phyloP scores from a whole-genome alignment of 192 early-diverging fungal species.

The Phycomyces blakesleeanus region DNA sequence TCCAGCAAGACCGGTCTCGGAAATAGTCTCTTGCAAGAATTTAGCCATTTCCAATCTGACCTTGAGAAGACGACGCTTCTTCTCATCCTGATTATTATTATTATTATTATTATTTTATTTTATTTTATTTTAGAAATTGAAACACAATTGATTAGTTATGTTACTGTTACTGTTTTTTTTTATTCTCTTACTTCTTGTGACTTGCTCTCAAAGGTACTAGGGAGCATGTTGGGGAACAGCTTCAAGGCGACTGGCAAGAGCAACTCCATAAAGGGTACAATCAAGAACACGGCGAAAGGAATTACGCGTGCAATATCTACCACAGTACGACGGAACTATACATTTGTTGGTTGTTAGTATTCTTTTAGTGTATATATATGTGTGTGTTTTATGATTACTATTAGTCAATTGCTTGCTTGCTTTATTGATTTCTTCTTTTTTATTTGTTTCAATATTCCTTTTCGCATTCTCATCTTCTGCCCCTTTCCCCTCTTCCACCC shows the following conservation, averaged over 20 bases:
- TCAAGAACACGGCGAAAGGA: conserved; percentile 87
- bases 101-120: neutral
- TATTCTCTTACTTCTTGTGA: conserved; percentile 58
- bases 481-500: too few species aligned
- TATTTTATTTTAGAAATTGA: too few species aligned
- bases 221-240: conserved; percentile 96
- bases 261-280: conserved; percentile 96
- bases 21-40: conserved; percentile 94
- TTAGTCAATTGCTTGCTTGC: too few species aligned
- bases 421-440: too few species aligned
- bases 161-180: neutral
- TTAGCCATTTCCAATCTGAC: conserved; percentile 93
- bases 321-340: conserved; percentile 78
- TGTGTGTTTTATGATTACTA: too few species aligned
- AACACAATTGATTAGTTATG: neutral
- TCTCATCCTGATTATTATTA: conserved; percentile 72
- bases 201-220: conserved; percentile 93
- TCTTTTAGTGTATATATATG: too few species aligned
- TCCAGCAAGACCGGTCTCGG: conserved; percentile 66
- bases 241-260: conserved; percentile 85
- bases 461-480: too few species aligned
- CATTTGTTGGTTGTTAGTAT: neutral
- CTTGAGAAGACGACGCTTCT: conserved; percentile 86
- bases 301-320: conserved; percentile 83
- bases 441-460: too few species aligned